Evolutionary conservation across 106 monocot species (phyloP), one percentile per base, ranked within the genome.

Genomic region (Acanthochlamys bracteata): DNA sequence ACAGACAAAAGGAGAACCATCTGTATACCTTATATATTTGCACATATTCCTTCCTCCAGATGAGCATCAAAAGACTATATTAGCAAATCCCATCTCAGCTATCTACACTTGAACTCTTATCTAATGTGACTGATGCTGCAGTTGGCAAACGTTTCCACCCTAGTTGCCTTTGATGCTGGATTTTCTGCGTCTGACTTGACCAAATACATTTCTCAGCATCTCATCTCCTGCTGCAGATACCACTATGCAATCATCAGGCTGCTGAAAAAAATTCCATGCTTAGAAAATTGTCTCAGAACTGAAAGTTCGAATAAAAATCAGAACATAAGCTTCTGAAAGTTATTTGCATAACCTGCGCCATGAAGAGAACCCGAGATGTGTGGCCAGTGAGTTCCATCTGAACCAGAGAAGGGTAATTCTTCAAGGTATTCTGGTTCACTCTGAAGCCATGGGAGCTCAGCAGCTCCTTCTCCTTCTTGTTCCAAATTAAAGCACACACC

Each of bases 401-500:
- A 45, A 57, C 47, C 71, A 75, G 74, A 0, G 79, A 80, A 3
- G 79, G 79, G 45, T 80, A 75, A 41, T 75, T 74, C 74, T 70
- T 75, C 25, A 80, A 53, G 13, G 66, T 75, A 23, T 75, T 60
- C 40, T 80, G 79, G 58, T 80, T 81, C 71, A 78, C 65, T 25
- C 77, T 69, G 24, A 80, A 77, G n/a, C 87, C 87, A 66, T 83
- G 83, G 4, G 83, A 83, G 77, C 87, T 88, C 65, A 88, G 55
- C 51, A 88, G 41, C 47, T 88, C 87, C 20, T 74, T 65, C 71
- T 83, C 80, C 8, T 80, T 83, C 67, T 83, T 88, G 65, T 80
- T 87, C 87, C 87, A 88, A 20, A 80, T 52, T 61, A 88, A 45
- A 10, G 74, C 19, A 27, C 83, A 83, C 0, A 86, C 82, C 52